A percentile compares a stretch with the other conserved stretches of the same genome.
These are phyloP conservation scores for Fereydounia khargensis DNA, from an alignment of 1,284 basidiomycete species.

Conservation along the genomic window DNA sequence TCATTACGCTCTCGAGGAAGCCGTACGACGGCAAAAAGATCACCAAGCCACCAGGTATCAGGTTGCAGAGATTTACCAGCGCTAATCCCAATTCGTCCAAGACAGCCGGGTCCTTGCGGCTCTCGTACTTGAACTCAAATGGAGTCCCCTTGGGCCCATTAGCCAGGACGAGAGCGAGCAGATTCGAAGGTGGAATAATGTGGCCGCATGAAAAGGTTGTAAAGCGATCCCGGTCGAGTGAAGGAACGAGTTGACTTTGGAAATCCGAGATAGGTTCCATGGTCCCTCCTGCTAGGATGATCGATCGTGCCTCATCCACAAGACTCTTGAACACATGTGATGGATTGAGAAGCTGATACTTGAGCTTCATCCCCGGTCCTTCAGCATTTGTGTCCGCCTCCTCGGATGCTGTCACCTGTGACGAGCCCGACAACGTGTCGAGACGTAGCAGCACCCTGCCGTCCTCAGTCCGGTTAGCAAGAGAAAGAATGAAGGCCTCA, in stretches of 20 bases:
- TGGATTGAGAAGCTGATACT: conserved; percentile 93
- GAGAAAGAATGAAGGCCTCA: conserved; percentile 78
- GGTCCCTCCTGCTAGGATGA: conserved; percentile 89
- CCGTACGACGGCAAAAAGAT: conserved; percentile 92
- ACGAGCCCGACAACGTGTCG: too few species aligned
- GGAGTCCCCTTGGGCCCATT: conserved; percentile 74
- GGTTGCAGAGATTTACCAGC: conserved; percentile 72
- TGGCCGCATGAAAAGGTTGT: conserved; percentile 86
- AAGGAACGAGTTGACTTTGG: conserved; percentile 74
- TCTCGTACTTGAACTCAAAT: conserved; percentile 79
- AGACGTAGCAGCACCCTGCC: conserved; percentile 60
- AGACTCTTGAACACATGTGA: conserved; percentile 80
- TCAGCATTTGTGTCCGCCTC: neutral
- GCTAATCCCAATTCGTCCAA: conserved; percentile 80
- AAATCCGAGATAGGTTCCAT: conserved; percentile 97
- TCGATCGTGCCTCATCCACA: conserved; percentile 73
- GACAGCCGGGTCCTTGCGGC: conserved; percentile 71
- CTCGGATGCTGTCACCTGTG: neutral
- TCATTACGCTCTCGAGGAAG: conserved; percentile 71
- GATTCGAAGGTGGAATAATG: conserved; percentile 78
- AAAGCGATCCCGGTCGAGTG: conserved; percentile 67
- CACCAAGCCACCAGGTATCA: conserved; percentile 83
- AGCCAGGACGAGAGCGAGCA: conserved; percentile 74
- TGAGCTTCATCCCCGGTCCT: conserved; percentile 60
- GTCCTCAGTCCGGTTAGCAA: conserved; percentile 78